Conservation (phyloP, 139 green algal genomes). For the Picochlorum sp. region DNA sequence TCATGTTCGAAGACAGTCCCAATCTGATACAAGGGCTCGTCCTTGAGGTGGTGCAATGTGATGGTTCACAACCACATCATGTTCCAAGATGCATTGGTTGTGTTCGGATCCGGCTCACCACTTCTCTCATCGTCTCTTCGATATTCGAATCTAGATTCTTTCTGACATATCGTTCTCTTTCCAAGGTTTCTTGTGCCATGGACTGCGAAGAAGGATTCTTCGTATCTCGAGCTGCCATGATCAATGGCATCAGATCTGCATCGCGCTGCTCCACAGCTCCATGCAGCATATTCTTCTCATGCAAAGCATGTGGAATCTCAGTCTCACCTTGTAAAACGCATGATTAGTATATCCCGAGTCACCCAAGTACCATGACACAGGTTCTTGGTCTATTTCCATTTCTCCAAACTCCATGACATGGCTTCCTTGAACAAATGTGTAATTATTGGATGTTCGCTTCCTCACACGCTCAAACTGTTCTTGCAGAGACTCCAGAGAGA, state of each 20-base stretch:
- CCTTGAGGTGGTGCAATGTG: background rate
- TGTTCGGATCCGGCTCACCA: background rate
- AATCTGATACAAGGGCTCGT: constrained; percentile 70
- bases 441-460: constrained; percentile 69
- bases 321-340: background rate
- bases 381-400: constrained; percentile 56
- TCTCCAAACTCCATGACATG: constrained; percentile 79
- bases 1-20: constrained; percentile 71
- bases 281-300: constrained; percentile 13
- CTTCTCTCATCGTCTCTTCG: background rate
- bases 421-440: constrained; percentile 60
- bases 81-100: no score
- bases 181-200: background rate
- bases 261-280: constrained; percentile 63
- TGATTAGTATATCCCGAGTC: constrained; percentile 19
- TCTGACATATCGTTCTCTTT: background rate
- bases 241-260: constrained; percentile 71
- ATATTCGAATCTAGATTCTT: constrained; percentile 2
- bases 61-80: background rate
- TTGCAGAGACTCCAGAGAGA: constrained; percentile 69
- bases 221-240: background rate
- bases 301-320: background rate
- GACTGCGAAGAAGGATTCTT: background rate
- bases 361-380: constrained; percentile 60
- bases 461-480: constrained; percentile 73